These are phyloP conservation scores for Solanum hybrid DNA, from an alignment of 305 asterid species.

Conservation along the genomic window DNA sequence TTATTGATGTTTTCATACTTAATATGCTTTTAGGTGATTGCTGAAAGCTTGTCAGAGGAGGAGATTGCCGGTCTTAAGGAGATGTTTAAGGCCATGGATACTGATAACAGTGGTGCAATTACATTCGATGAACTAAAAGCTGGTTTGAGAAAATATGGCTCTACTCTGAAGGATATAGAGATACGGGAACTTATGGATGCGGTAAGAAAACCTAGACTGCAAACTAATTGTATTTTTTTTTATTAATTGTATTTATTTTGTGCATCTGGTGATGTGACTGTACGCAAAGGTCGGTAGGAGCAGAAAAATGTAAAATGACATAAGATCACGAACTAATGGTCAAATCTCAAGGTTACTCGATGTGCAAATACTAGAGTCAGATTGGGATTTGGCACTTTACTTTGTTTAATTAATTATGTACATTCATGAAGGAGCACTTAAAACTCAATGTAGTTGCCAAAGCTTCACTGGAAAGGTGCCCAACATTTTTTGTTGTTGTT, in stretches of 20 bases:
- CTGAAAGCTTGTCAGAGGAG: conserved; percentile 95
- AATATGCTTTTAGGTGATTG: conserved; percentile 62
- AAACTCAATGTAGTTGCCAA: background rate
- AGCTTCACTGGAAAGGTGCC: background rate
- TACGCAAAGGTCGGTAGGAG: background rate
- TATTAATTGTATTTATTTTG: conserved; percentile 6
- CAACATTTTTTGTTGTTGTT: background rate
- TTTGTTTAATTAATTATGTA: background rate
- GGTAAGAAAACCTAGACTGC: conserved; percentile 31
- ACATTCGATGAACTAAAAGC: conserved; percentile 93
- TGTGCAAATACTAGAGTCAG: background rate
- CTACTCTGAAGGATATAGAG: conserved; percentile 86
- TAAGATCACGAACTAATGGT: background rate
- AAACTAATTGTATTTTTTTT: background rate
- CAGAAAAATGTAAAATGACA: background rate
- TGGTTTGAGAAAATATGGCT: conserved; percentile 93
- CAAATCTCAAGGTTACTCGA: background rate
- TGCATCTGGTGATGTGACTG: background rate
- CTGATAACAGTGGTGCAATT: conserved; percentile 83
- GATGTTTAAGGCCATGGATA: conserved; percentile 95
- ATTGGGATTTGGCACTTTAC: background rate
- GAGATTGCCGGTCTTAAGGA: conserved; percentile 94
- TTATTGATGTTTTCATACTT: background rate
- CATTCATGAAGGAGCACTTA: background rate
- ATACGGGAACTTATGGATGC: conserved; percentile 98